phyloP scores from a whole-genome alignment of 148 eudicot genomes.

The Suaeda aralocaspica region DNA sequence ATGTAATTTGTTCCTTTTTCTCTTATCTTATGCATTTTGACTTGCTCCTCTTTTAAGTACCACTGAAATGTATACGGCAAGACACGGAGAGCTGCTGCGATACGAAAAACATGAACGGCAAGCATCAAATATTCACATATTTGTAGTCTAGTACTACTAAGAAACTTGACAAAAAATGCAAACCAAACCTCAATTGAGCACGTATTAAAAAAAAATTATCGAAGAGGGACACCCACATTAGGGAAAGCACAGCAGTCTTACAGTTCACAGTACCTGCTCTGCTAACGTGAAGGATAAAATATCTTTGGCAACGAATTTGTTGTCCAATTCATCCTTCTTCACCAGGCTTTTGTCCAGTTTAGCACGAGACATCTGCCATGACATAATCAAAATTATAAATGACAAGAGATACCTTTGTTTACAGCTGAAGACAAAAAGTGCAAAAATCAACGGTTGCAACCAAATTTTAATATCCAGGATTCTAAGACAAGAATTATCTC shows the following conservation, averaged over 20 bases:
- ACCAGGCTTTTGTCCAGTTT: conserved; percentile 52
- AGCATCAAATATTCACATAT: not conserved
- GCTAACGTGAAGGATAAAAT: conserved; percentile 65
- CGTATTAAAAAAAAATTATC: not conserved
- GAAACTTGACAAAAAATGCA: not conserved
- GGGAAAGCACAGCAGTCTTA: not conserved
- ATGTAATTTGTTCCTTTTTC: not conserved
- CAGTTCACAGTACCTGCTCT: conserved; percentile 52
- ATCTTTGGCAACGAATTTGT: conserved; percentile 51
- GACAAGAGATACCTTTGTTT: not conserved
- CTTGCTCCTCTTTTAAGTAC: conserved; percentile 5
- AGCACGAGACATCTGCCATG: conserved; percentile 78
- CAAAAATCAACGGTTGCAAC: not conserved
- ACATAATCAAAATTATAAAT: not conserved
- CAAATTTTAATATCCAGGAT: not conserved
- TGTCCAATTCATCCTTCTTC: conserved; percentile 34
- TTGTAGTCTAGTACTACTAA: not conserved
- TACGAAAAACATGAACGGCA: not conserved
- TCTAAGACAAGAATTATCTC: not conserved
- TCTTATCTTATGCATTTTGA: not conserved
- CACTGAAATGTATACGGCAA: not conserved
- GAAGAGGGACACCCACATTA: not conserved
- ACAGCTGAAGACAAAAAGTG: not conserved
- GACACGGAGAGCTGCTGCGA: not conserved
- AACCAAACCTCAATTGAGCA: conserved; percentile 3